A percentile compares a stretch with the other conserved stretches of the same genome.
Evolutionary conservation across 257 asterid species (phyloP).

Genomic region (Salvia hispanica): DNA sequence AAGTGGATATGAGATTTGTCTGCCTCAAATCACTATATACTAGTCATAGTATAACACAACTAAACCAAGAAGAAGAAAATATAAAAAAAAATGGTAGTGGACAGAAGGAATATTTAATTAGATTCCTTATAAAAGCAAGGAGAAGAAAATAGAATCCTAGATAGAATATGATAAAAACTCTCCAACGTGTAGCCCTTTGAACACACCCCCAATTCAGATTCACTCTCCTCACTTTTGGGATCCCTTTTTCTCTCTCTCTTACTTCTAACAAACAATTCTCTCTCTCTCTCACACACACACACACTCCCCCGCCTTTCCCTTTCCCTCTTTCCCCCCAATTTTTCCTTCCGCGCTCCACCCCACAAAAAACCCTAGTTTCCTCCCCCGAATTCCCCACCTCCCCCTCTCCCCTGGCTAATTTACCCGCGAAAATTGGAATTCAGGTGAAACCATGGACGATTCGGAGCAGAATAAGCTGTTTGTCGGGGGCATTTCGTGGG

Average conservation of each 20-base stretch:
- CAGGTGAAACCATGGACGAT: conserved; percentile 55
- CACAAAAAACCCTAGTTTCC: conserved; percentile 42
- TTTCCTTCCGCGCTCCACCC: conserved; percentile 20
- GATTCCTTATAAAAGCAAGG: no score
- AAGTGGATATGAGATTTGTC: no score
- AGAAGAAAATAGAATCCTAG: conserved; percentile 14
- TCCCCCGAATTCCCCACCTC: background rate
- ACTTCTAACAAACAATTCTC: background rate
- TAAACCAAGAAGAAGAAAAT: no score
- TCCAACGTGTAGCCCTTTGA: conserved; percentile 22
- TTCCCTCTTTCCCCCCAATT: conserved; percentile 39
- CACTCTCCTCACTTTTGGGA: conserved; percentile 45
- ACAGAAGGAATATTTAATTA: background rate
- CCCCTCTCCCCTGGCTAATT: conserved; percentile 8
- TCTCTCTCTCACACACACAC: background rate
- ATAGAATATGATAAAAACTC: background rate
- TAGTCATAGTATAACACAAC: no score
- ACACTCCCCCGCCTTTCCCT: no score
- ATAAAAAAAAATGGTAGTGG: no score
- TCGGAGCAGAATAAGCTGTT: conserved; percentile 76
- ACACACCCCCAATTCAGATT: conserved; percentile 25
- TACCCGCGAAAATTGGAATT: conserved; percentile 23
- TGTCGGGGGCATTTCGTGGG: conserved; percentile 90
- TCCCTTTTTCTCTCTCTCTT: conserved; percentile 14
- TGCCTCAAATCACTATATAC: no score